Evolutionary conservation across 2,329 filamentous ascomycete genomes (phyloP), one percentile per base, ranked within the genome.

Genomic region (Paecilomyces dactylethromorphus): DNA sequence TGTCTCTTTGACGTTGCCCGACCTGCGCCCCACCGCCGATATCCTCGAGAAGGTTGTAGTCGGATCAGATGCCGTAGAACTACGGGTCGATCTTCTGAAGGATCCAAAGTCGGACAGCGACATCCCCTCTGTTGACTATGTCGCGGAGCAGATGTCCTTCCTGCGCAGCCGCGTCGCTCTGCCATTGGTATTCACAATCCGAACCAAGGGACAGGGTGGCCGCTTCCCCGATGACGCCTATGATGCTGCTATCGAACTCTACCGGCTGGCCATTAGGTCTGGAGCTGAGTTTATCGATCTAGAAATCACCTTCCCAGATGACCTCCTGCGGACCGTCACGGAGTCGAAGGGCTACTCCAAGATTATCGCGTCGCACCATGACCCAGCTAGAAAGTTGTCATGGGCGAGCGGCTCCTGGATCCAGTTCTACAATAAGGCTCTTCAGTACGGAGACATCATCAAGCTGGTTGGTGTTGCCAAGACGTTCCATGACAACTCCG

Each of bases 331-430:
- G 53, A 79, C 83, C 13, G 81, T 96, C 3, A 81, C 84, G 0
- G 84, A 87, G 57, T 84, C 81, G 63, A 89, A 90, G 71, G 87
- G 88, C 2, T 82, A 84, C 63, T 91, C 91, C 1, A 88, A 87
- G 62, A 90, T 99, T 69, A 96, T 99, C 66, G 92, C 93, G 8
- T 99, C 94, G 0, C 93, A 99, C 72, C 94, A 99, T 72, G 94
- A 99, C 71, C 90, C 92, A 0, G 78, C 83, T 58, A 88, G 88
- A 8, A 80, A 82, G 22, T 79, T 97, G 18, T 93, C 90, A 1
- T 99, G 94, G 94, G 87, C 82, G 63, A 92, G 95, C 65, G 91
- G 90, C n/a, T 91, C 90, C 0, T 99, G 94, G 93, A 87, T 94
- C 58, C 83, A 87, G 29, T 88, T 87, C 75, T 97, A 96, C 80